These are phyloP conservation scores for Hypomontagnella monticulosa DNA, from an alignment of 495 filamentous ascomycete species.

Conservation along the genomic window DNA sequence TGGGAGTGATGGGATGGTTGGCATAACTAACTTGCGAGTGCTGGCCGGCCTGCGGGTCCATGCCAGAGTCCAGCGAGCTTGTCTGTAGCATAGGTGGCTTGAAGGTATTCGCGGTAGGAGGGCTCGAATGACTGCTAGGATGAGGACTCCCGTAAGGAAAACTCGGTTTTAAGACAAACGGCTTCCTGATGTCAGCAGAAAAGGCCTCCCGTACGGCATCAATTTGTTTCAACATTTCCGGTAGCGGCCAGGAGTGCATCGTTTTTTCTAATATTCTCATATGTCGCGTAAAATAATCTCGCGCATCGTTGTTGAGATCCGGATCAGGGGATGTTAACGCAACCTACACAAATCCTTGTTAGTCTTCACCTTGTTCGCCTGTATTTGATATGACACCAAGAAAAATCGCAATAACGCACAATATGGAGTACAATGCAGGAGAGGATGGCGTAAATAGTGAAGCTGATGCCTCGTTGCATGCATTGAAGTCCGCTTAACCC, in stretches of 20 bases:
- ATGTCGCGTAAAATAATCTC: conserved; percentile 91
- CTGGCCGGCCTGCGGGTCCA: conserved; percentile 56
- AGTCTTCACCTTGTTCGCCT: background rate
- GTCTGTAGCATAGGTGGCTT: conserved; percentile 51
- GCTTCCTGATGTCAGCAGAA: conserved; percentile 83
- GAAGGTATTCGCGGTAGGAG: conserved; percentile 61
- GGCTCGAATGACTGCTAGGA: conserved; percentile 67
- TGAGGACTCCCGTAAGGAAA: conserved; percentile 90
- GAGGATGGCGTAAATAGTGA: conserved; percentile 90
- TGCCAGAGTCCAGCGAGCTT: conserved; percentile 55
- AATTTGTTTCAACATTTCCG: conserved; percentile 91
- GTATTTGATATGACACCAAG: conserved; percentile 5
- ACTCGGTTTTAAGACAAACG: conserved; percentile 86
- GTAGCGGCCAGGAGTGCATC: conserved; percentile 85
- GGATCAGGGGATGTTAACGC: conserved; percentile 95
- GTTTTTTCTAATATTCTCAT: conserved; percentile 95
- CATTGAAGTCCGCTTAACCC: conserved; percentile 84
- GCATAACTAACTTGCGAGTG: conserved; percentile 79
- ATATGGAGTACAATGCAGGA: conserved; percentile 96
- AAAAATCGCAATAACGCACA: conserved; percentile 62
- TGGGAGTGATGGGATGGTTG: conserved; percentile 81
- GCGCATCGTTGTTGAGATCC: conserved; percentile 82
- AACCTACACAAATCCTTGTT: conserved; percentile 63
- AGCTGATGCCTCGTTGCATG: conserved; percentile 96
- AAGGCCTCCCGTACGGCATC: conserved; percentile 92